Evolutionary conservation across 1,284 basidiomycete genomes (phyloP).

Genomic region (Megacollybia platyphylla): DNA sequence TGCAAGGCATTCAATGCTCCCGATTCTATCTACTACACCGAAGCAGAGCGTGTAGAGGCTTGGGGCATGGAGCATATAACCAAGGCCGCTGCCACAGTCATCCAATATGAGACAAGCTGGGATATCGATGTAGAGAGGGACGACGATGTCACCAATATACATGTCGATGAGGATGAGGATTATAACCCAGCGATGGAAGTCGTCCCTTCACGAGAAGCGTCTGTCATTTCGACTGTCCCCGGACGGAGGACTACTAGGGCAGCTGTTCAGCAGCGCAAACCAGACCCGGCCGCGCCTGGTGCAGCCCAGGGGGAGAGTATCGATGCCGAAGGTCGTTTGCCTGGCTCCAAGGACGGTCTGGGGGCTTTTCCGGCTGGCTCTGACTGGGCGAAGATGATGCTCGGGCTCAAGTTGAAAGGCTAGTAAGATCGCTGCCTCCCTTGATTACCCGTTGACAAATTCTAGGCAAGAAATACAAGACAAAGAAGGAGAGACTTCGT

Average conservation of each 20-base stretch:
- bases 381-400: slow-evolving; percentile 55
- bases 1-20: slow-evolving; percentile 66
- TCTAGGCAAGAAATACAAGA: slow-evolving; percentile 60
- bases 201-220: slow-evolving; percentile 16
- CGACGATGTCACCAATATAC: slow-evolving; percentile 28
- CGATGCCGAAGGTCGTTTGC: slow-evolving; percentile 56
- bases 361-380: slow-evolving; percentile 57
- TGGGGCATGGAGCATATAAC: slow-evolving; percentile 63
- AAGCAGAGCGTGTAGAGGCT: slow-evolving; percentile 55
- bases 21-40: slow-evolving; percentile 56
- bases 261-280: slow-evolving; percentile 25
- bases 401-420: slow-evolving; percentile 65
- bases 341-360: slow-evolving; percentile 62
- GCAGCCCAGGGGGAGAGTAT: slow-evolving; percentile 29
- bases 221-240: slow-evolving; percentile 21
- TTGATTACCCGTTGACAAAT: not conserved
- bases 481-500: slow-evolving; percentile 64
- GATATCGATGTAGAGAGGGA: slow-evolving; percentile 69
- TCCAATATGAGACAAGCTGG: slow-evolving; percentile 73
- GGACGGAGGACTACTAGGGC: slow-evolving; percentile 27
- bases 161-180: slow-evolving; percentile 34
- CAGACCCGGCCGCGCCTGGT: slow-evolving; percentile 10
- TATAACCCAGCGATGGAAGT: slow-evolving; percentile 10
- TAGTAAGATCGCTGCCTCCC: not conserved
- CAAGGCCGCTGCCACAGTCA: slow-evolving; percentile 55